Evolutionary conservation across 495 filamentous ascomycete species (phyloP).

Genomic region (Mytilinidion resinicola): DNA sequence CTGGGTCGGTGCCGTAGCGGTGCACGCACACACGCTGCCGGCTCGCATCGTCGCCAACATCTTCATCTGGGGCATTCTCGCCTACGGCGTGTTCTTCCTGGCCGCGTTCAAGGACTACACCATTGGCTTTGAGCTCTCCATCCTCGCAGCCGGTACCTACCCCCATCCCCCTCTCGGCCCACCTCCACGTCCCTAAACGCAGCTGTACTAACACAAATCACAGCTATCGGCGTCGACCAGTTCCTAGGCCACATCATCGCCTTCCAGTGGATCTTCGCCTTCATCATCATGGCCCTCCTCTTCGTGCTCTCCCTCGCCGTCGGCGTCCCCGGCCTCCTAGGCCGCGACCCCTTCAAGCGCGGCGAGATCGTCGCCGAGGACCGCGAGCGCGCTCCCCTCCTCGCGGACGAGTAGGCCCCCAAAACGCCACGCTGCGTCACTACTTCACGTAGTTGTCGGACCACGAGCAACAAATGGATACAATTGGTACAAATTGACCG

Average conservation of each 20-base stretch:
- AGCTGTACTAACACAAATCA: conserved; percentile 5
- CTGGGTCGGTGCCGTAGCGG: conserved; percentile 79
- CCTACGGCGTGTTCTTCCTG: conserved; percentile 67
- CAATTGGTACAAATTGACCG: no score
- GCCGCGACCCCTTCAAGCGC: conserved; percentile 43
- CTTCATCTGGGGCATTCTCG: conserved; percentile 74
- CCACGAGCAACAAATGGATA: no score
- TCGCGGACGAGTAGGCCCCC: conserved; percentile 29
- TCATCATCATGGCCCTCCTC: conserved; percentile 70
- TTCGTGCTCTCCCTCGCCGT: conserved; percentile 58
- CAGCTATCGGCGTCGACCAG: conserved; percentile 69
- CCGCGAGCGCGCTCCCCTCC: conserved; percentile 42
- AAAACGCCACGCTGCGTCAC: no score
- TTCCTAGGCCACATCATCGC: conserved; percentile 63
- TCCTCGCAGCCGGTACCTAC: conserved; percentile 58
- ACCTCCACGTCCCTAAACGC: no score
- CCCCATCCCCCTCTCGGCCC: neutral
- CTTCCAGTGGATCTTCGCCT: conserved; percentile 88
- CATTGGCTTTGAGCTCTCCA: conserved; percentile 68
- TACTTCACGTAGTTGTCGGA: no score
- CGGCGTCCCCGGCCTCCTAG: conserved; percentile 57
- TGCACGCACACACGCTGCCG: conserved; percentile 51
- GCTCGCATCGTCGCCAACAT: conserved; percentile 76
- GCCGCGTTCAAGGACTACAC: conserved; percentile 69
- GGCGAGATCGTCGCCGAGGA: conserved; percentile 33